Percentiles rank a stretch among this genome's conserved stretches.
These are phyloP conservation scores for Amaranthus palmeri DNA, from an alignment of 148 eudicot genomes.

Conservation along the genomic window DNA sequence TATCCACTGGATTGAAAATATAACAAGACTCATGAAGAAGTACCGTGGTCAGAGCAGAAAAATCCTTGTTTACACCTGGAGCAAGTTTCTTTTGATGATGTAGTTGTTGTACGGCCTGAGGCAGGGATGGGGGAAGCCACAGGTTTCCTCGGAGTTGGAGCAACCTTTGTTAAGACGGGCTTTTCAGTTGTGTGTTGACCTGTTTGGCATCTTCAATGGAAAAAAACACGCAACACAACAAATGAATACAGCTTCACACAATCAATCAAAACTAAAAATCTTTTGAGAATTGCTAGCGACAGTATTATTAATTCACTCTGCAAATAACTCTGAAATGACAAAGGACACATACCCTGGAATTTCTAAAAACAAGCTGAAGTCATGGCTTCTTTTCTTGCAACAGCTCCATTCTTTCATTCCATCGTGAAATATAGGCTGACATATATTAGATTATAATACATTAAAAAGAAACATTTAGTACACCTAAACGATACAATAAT, in stretches of 20 bases:
- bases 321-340: background rate
- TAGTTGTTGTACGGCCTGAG: constrained; percentile 29
- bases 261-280: background rate
- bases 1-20: background rate
- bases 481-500: background rate
- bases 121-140: constrained; percentile 24
- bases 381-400: constrained; percentile 93
- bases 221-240: background rate
- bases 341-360: constrained; percentile 70
- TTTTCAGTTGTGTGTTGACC: constrained; percentile 93
- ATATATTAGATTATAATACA: constrained; percentile 7
- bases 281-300: background rate
- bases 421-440: constrained; percentile 94
- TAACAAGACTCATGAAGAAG: constrained; percentile 2
- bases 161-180: constrained; percentile 54
- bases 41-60: constrained; percentile 96
- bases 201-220: constrained; percentile 59
- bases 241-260: background rate
- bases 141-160: constrained; percentile 33
- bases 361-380: constrained; percentile 77
- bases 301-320: background rate
- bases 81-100: constrained; percentile 57
- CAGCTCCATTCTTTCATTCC: constrained; percentile 98
- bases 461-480: constrained; percentile 2
- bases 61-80: constrained; percentile 90